These are phyloP conservation scores for Talaromyces adpressus DNA, from an alignment of 495 filamentous ascomycete species.

Conservation along the genomic window DNA sequence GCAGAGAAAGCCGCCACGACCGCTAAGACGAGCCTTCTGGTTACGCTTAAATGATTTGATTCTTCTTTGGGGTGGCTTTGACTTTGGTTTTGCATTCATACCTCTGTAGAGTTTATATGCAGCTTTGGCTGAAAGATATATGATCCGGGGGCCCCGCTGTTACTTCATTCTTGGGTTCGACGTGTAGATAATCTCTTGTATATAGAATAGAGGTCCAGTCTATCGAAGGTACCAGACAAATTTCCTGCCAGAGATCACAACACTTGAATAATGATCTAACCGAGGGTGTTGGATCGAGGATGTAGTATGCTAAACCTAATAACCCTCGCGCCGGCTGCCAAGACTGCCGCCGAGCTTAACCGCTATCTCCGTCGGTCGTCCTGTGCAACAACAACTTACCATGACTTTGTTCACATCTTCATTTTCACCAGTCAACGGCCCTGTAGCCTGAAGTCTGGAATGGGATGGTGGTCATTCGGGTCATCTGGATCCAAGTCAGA, in stretches of 20 bases:
- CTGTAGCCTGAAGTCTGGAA: conserved; percentile 17
- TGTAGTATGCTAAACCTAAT: background rate
- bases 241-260: background rate
- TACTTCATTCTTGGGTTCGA: background rate
- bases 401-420: background rate
- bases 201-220: background rate
- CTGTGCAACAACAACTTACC: background rate
- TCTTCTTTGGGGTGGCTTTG: background rate
- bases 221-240: background rate
- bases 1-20: conserved; percentile 37
- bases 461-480: conserved; percentile 47
- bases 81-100: conserved; percentile 5
- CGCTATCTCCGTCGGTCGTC: background rate
- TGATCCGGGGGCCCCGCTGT: background rate
- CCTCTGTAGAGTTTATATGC: conserved; percentile 10
- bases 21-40: conserved; percentile 37
- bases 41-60: conserved; percentile 36
- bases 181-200: background rate
- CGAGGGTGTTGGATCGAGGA: background rate
- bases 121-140: background rate
- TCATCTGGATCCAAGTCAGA: conserved; percentile 28
- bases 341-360: background rate
- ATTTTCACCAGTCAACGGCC: conserved; percentile 10
- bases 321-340: background rate
- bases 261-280: background rate